Evolutionary conservation across 176 grass and related monocot species (phyloP), one percentile per base, ranked within the genome.

Genomic region (Lolium perenne): DNA sequence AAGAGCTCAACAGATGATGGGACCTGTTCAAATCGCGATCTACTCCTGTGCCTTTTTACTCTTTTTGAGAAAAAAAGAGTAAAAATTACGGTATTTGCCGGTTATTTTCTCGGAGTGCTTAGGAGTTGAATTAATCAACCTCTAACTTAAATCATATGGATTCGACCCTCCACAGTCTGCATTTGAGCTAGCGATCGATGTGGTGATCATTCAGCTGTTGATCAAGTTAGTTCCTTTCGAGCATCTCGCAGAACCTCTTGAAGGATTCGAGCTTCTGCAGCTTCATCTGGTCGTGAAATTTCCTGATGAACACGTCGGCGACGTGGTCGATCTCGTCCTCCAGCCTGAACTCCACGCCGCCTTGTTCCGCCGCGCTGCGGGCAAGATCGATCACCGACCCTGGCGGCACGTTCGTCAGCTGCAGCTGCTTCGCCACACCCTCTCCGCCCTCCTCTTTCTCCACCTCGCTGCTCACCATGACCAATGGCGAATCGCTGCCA

Each of bases 261-360:
- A 99, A 99, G 10, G 94, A 99, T 4, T 99, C 97, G 48, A 99
- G 88, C 90, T 96, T 99, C 86, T 96, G 97, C 94, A 99, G 72
- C 92, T 86, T 99, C 57, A 94, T 96, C 78, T 99, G 94, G 70
- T 81, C 87, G 73, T 93, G 94, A 76, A 99, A 96, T 53, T 90
- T 74, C 65, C 76, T 41, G 71, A 99, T 99, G 92, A 94, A 96
- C 7, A 90, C 88, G 82, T 96, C 97, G 8, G 74, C 74, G 74
- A 76, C 74, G 74, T 76, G 74, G 74, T 76, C 74, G 25, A 76
- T 76, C 74, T 76, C 90, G 51, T 94, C 90, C 87, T 99, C 97
- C 68, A 99, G 86, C 46, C 62, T 82, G 86, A 96, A 96, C 70
- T 82, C 90, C 20, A 17, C 63, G 1, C 92, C 91, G 18, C 63